phyloP scores from a whole-genome alignment of 805 yeast genomes.

The Metschnikowia arizonensis region DNA sequence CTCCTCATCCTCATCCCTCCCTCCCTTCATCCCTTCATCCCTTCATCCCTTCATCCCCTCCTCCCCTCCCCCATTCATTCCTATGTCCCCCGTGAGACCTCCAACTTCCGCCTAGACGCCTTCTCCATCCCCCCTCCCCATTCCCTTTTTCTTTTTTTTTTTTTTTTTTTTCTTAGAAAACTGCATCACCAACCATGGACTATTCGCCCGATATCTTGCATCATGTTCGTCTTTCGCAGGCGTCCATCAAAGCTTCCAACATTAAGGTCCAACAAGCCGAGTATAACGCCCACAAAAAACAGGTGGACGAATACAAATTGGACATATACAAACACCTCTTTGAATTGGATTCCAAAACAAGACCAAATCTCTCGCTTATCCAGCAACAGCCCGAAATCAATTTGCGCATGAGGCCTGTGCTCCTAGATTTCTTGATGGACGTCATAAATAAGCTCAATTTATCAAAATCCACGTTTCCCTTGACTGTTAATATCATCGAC shows the following conservation, averaged over 20 bases:
- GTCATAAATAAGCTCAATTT: conserved; percentile 39
- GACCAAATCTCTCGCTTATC: conserved; percentile 28
- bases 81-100: conserved; percentile 2
- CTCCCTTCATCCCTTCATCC: not conserved
- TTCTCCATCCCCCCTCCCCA: not conserved
- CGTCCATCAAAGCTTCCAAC: conserved; percentile 36
- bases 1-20: not conserved
- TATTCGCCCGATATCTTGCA: conserved; percentile 16
- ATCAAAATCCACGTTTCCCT: conserved; percentile 40
- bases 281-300: conserved; percentile 40
- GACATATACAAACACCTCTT: conserved; percentile 39
- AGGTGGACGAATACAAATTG: conserved; percentile 43
- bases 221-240: conserved; percentile 27
- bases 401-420: conserved; percentile 40
- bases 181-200: conserved; percentile 10
- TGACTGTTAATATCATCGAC: conserved; percentile 43
- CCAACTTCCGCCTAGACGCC: conserved; percentile 1
- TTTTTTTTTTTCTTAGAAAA: not conserved
- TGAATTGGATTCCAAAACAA: conserved; percentile 19
- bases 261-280: conserved; percentile 43
- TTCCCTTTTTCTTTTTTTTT: too few relatives aligned
- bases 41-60: not conserved
- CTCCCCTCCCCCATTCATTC: not conserved
- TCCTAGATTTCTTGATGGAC: conserved; percentile 43
- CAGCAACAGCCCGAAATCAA: conserved; percentile 46